Base-by-base conservation (phyloP, 257 asterid genomes). In the Solanum sparsipilum region DNA sequence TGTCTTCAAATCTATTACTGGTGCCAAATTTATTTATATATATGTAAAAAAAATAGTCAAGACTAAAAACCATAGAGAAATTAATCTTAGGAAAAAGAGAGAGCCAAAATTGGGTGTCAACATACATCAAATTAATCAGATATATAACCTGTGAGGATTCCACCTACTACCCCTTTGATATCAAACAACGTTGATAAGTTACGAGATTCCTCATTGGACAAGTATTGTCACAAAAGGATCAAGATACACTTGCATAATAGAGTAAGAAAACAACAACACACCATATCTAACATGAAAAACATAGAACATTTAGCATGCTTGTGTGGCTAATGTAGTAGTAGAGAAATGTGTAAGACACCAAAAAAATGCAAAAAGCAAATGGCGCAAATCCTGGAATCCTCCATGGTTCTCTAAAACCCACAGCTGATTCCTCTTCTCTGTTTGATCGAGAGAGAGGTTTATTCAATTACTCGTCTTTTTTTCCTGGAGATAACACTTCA, bases 311-410 rank as follows among this genome's bases (percentile, higher is more conserved):
- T 70, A n/a, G 41, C 65, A 8, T 90, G 94, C 98, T 98, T 90
- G 98, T 96, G 91, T 97, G 98, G 88, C 98, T 97, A 84, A 97
- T 94, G 87, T 97, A 96, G 92, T 96, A 97, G 89, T 96, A 97
- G 35, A 97, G 93, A 86, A 97, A 96, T 6, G 98, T 97, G 58
- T 97, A 97, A 9, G 98, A 98, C 88, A 95, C 98, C 93, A 94
- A 95, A 94, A 97, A 96, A 31, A 95, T 95, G 87, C 98, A 95
- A 67, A 94, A 95, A 11, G 98, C 97, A 88, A 93, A 96, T 2
- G 98, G 93, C 5, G 98, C 98, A 38, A 97, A 98, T 7, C 98
- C 98, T 0, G 97, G 98, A 44, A 96, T 96, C 73, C 88, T 93
- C 99, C 98, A 94, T 20, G 98, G 98, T 89, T 93, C 93, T 6